Percentiles rank a stretch among this genome's conserved stretches.
These are phyloP conservation scores for Tricholoma flavovirens DNA, from an alignment of 768 basidiomycete species.

Conservation along the genomic window DNA sequence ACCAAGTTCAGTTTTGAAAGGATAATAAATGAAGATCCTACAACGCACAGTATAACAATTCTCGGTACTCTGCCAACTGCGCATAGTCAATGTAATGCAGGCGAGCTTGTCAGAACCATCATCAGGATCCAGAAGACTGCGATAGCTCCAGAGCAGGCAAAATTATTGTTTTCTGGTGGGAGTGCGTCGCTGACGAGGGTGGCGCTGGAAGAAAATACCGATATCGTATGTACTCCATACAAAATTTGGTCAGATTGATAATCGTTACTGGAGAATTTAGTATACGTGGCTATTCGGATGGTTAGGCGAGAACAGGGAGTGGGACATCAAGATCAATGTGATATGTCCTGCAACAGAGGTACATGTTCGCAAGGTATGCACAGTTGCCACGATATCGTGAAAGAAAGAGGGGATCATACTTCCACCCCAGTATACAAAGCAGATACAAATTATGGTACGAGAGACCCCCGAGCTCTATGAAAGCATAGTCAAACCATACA, in stretches of 20 bases:
- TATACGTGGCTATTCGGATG: constrained; percentile 81
- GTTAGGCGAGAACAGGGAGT: constrained; percentile 39
- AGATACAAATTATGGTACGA: constrained; percentile 62
- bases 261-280: constrained; percentile 29
- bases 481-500: constrained; percentile 70
- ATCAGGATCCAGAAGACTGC: constrained; percentile 76
- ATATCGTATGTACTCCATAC: constrained; percentile 47
- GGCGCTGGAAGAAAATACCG: constrained; percentile 51
- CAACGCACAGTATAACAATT: constrained; percentile 55
- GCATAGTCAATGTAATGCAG: constrained; percentile 6
- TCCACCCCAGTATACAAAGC: constrained; percentile 60
- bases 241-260: not conserved
- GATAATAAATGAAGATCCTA: constrained; percentile 57
- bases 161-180: constrained; percentile 30
- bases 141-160: constrained; percentile 39
- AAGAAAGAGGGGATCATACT: not conserved
- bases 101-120: constrained; percentile 46
- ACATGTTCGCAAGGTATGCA: constrained; percentile 73
- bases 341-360: constrained; percentile 87
- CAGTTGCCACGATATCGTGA: not conserved
- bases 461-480: constrained; percentile 82
- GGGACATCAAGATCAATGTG: constrained; percentile 78
- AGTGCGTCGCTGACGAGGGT: constrained; percentile 36
- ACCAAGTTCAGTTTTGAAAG: constrained; percentile 48
- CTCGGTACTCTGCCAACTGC: constrained; percentile 57